phyloP scores from a whole-genome alignment of 352 stramenopile genomes.

The Phytophthora brassicae region DNA sequence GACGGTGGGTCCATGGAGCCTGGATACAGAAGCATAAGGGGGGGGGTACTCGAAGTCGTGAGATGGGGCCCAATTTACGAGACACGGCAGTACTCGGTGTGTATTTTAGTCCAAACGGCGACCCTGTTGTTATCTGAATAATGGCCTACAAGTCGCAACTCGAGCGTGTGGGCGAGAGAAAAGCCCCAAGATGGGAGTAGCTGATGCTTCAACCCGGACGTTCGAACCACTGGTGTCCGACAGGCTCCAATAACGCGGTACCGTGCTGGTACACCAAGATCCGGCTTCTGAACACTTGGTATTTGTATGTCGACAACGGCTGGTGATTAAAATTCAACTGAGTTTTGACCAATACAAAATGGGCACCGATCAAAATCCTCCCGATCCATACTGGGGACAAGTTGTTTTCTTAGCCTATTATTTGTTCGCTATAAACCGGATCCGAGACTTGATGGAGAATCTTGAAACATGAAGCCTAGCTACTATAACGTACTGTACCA shows the following conservation, averaged over 20 bases:
- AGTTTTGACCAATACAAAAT: conserved; percentile 22
- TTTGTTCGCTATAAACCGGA: too few species aligned
- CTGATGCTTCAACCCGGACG: conserved; percentile 14
- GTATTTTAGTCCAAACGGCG: conserved; percentile 15
- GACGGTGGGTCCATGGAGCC: neutral
- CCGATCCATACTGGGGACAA: conserved; percentile 3
- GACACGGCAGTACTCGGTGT: neutral
- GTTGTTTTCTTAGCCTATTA: too few species aligned
- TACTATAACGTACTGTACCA: too few species aligned
- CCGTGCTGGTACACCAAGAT: neutral
- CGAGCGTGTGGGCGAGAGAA: conserved; percentile 12
- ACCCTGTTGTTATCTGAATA: conserved; percentile 27
- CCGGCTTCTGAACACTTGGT: conserved; percentile 9
- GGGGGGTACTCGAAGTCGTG: conserved; percentile 10
- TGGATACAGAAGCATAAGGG: conserved; percentile 33
- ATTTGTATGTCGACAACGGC: conserved; percentile 24
- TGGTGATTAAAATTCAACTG: conserved; percentile 20
- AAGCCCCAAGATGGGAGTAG: conserved; percentile 13
- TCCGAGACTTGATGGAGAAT: too few species aligned
- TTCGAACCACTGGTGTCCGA: conserved; percentile 19
- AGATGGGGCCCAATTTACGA: conserved; percentile 38
- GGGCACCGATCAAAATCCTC: conserved; percentile 16
- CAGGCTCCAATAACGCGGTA: conserved; percentile 19
- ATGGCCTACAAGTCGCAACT: conserved; percentile 26
- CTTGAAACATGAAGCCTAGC: too few species aligned